Percentiles rank a stretch among this genome's conserved stretches.
These are phyloP conservation scores for Yamadazyma sp. DNA, from an alignment of 1,139 yeast genomes.

Conservation along the genomic window DNA sequence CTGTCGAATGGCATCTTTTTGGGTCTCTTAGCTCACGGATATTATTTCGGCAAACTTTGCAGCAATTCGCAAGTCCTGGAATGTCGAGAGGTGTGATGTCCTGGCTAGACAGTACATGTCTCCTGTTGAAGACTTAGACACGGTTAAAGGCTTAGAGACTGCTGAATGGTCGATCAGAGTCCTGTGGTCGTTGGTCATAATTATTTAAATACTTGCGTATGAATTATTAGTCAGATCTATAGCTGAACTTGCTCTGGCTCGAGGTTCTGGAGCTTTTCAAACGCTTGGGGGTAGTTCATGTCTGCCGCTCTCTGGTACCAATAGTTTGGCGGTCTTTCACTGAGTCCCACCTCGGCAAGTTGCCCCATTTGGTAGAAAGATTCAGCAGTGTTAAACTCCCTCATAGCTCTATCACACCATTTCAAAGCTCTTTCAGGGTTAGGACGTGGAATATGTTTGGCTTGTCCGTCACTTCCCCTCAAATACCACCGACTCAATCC, in stretches of 20 bases:
- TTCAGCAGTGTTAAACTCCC: slow-evolving; percentile 67
- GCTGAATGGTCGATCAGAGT: no score
- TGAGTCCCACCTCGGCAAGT: slow-evolving; percentile 78
- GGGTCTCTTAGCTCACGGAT: no score
- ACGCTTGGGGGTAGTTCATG: slow-evolving; percentile 23
- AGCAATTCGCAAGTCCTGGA: no score
- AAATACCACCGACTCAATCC: slow-evolving; percentile 93
- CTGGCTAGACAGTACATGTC: no score
- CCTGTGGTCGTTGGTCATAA: no score
- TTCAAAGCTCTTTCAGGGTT: slow-evolving; percentile 77
- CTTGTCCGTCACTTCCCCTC: slow-evolving; percentile 68
- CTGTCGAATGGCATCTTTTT: no score
- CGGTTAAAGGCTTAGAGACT: no score
- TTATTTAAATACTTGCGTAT: no score
- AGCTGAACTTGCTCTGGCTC: neutral
- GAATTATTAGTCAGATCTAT: no score
- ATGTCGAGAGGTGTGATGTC: no score
- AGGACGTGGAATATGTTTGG: slow-evolving; percentile 55
- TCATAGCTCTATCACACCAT: slow-evolving; percentile 89
- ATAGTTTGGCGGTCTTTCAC: slow-evolving; percentile 39
- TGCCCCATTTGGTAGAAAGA: slow-evolving; percentile 86
- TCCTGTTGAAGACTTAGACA: no score
- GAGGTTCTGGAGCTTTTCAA: slow-evolving; percentile 6
- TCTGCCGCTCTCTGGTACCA: slow-evolving; percentile 27
- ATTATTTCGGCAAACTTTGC: no score